Base-by-base conservation (phyloP, 192 early-diverging fungal genomes). In the Dissophora ornata region DNA sequence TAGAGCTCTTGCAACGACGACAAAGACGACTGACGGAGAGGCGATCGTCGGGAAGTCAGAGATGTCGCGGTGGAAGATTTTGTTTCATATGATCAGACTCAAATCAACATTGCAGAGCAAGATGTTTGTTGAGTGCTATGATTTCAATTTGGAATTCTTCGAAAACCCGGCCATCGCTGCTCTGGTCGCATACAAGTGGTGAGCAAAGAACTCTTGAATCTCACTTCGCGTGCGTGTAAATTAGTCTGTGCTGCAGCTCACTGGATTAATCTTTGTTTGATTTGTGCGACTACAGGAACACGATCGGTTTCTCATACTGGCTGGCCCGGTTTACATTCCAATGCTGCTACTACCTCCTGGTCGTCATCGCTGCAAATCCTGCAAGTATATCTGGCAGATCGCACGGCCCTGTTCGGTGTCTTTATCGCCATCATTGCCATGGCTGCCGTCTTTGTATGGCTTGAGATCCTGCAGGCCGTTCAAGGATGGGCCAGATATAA, bases 161-260 rank as follows among this genome's bases (percentile, higher is more conserved):
- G 63, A 55, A 19, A 65, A 65, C 28, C 63, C 63, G 0, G 63
- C 63, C 12, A 46, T 56, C 15, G 52, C 25, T 1, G 52, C 63
- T 6, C 25, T 65, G 29, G 41, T 65, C 16, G 18, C 34, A 21
- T 65, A 56, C 52, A 65, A 65, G 30, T 65, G 63, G 63, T 65
- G 55, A n/a, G n/a, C n/a, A n/a, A n/a, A n/a, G n/a, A n/a, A n/a
- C n/a, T n/a, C n/a, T n/a, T n/a, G n/a, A n/a, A n/a, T n/a, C n/a
- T n/a, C n/a, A n/a, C n/a, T n/a, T n/a, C n/a, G n/a, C n/a, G n/a
- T n/a, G n/a, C n/a, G n/a, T n/a, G n/a, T n/a, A n/a, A n/a, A n/a
- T n/a, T 38, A 9, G 36, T 38, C 36, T 38, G 7, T 59, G 1
- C 19, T 58, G 13, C 66, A 68, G 28, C 26, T 68, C 7, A 59